These are phyloP conservation scores for Hypoxylon sp. DNA, from an alignment of 2,329 filamentous ascomycete genomes.

Conservation along the genomic window DNA sequence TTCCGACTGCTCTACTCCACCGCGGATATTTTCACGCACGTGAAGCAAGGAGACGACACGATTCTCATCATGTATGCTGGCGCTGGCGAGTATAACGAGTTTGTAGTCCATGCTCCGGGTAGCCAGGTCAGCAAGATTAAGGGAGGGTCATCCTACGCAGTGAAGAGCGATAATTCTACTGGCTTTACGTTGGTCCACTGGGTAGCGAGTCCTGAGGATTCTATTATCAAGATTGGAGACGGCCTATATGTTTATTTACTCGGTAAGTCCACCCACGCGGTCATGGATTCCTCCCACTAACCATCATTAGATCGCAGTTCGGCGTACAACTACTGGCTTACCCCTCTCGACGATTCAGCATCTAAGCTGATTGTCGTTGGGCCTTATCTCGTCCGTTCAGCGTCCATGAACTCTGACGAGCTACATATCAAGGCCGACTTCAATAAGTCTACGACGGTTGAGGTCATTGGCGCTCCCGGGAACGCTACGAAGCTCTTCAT, in stretches of 20 bases:
- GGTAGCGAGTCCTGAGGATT: constrained; percentile 21
- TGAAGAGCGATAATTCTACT: constrained; percentile 42
- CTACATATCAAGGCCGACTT: constrained; percentile 74
- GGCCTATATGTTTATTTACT: constrained; percentile 28
- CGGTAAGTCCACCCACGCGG: constrained; percentile 16
- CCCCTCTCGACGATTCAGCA: constrained; percentile 42
- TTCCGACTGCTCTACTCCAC: constrained; percentile 70
- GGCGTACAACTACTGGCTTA: constrained; percentile 75
- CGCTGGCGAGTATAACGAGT: constrained; percentile 67
- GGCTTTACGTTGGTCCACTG: constrained; percentile 28
- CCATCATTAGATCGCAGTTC: constrained; percentile 56
- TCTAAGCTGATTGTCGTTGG: constrained; percentile 64
- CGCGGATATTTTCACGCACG: constrained; percentile 71
- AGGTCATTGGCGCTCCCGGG: constrained; percentile 69
- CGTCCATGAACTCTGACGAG: constrained; percentile 60
- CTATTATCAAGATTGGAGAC: constrained; percentile 28
- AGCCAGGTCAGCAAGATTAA: constrained; percentile 44
- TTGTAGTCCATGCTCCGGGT: constrained; percentile 55
- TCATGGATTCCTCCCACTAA: neutral
- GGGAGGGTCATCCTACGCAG: constrained; percentile 18
- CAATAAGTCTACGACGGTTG: constrained; percentile 71
- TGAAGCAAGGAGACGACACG: constrained; percentile 56
- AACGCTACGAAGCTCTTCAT: constrained; percentile 63
- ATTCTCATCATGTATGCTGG: constrained; percentile 69
- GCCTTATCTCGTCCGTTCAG: constrained; percentile 70